Base-by-base conservation (phyloP, 768 basidiomycete genomes). In the Stropharia rugosoannulata region DNA sequence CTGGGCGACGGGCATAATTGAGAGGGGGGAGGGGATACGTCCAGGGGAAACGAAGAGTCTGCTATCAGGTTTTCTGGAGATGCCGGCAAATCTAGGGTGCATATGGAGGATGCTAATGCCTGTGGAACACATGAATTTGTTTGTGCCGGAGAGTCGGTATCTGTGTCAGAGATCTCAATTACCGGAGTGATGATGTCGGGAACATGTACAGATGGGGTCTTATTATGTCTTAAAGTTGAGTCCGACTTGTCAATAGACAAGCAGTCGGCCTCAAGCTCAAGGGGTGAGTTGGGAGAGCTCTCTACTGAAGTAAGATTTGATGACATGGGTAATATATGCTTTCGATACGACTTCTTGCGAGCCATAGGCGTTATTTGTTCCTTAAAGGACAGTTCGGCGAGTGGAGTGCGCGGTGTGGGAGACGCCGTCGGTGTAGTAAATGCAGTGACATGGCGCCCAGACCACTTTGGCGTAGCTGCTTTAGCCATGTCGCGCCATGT, bases 401-500 rank as follows among this genome's bases (percentile, higher is more conserved):
- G 56, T 2, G 77, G 77, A 2, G 75, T 74, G 32, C 77, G 72
- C 37, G 69, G 68, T 41, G 57, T 63, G 2, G 68, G 47, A 32
- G 64, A 62, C 5, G 68, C 56, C 15, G 59, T 58, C 37, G 61
- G 63, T 8, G 58, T 59, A 15, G 58, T 51, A 10, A 61, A 58
- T 37, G 62, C 44, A 13, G 59, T 57, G 40, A 58, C 52, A 49
- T 52, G 59, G 48, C 61, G 56, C 41, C 59, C 56, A 60, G 59
- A 60, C 66, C 66, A 67, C 56, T 70, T 67, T 16, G 70, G 72
- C 16, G 72, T 72, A 12, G 74, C 73, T 10, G 74, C 72, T 51
- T 65, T 66, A 38, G 68, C 68, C 64, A 73, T 70, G 52, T 70
- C 69, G 13, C 56, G 62, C 50, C 74, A 69, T 15, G 69, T 73